A percentile compares a stretch with the other conserved stretches of the same genome.
Evolutionary conservation across 768 basidiomycete species (phyloP).

Genomic region (Saitozyma podzolica): DNA sequence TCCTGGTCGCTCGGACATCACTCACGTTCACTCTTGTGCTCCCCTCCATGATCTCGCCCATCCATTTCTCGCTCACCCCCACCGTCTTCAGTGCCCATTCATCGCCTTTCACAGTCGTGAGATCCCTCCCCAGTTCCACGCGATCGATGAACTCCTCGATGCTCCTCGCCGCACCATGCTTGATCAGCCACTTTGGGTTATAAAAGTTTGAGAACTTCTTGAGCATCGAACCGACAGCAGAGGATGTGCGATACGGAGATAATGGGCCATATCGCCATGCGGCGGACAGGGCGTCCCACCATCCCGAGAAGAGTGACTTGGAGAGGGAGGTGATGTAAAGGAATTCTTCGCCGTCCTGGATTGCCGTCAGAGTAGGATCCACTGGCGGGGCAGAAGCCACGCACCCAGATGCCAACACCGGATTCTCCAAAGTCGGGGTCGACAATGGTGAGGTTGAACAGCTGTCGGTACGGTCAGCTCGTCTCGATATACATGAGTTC

Average conservation of each 20-base stretch:
- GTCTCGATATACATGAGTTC: neutral
- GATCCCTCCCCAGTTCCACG: slow-evolving; percentile 33
- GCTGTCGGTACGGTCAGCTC: slow-evolving; percentile 8
- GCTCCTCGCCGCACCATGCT: slow-evolving; percentile 26
- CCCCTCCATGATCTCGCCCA: slow-evolving; percentile 73
- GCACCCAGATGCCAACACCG: slow-evolving; percentile 41
- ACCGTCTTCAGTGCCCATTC: slow-evolving; percentile 61
- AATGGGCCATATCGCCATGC: slow-evolving; percentile 74
- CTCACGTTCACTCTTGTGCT: slow-evolving; percentile 83
- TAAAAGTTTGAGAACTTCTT: slow-evolving; percentile 64
- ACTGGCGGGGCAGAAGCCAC: neutral
- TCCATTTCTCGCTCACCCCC: slow-evolving; percentile 63
- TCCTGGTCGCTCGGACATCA: slow-evolving; percentile 30
- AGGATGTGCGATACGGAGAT: slow-evolving; percentile 62
- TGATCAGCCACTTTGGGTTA: slow-evolving; percentile 36
- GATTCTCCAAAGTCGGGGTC: slow-evolving; percentile 34
- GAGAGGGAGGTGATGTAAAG: slow-evolving; percentile 50
- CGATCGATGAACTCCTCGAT: slow-evolving; percentile 39
- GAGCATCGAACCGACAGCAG: slow-evolving; percentile 42
- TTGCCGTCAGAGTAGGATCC: slow-evolving; percentile 5
- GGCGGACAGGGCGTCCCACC: slow-evolving; percentile 73
- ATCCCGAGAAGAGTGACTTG: slow-evolving; percentile 48
- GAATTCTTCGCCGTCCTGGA: slow-evolving; percentile 77
- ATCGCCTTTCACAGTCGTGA: slow-evolving; percentile 60
- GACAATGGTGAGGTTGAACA: slow-evolving; percentile 35